These are phyloP conservation scores for Xylariales sp. DNA, from an alignment of 2,329 filamentous ascomycete species.

Conservation along the genomic window DNA sequence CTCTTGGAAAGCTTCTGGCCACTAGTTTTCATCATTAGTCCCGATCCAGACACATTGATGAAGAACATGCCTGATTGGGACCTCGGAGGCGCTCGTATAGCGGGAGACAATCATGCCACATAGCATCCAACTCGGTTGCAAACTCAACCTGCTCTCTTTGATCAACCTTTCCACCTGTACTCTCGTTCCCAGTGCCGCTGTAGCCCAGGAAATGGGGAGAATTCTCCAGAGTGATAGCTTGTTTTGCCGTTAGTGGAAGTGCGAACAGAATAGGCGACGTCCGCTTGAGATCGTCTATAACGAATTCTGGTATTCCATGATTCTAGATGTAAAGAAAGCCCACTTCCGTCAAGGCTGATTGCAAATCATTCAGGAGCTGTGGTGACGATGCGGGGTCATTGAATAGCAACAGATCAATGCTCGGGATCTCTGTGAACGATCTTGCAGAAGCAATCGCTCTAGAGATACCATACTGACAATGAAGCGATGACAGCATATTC, in stretches of 20 bases:
- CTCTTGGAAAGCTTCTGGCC: conserved; percentile 32
- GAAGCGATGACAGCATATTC: too few relatives aligned
- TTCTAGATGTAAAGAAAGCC: conserved; percentile 51
- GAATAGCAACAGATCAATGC: conserved; percentile 43
- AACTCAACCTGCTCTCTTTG: conserved; percentile 56
- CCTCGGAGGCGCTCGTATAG: conserved; percentile 40
- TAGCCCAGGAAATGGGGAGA: conserved; percentile 60
- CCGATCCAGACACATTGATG: background rate
- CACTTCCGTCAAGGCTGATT: conserved; percentile 41
- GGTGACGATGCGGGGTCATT: conserved; percentile 28
- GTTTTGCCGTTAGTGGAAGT: conserved; percentile 33
- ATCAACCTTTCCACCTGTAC: conserved; percentile 47
- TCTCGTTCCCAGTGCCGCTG: conserved; percentile 49
- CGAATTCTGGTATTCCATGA: conserved; percentile 36
- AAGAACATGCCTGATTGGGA: conserved; percentile 39
- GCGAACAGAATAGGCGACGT: conserved; percentile 40
- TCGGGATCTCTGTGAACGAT: conserved; percentile 38
- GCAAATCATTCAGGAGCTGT: conserved; percentile 36
- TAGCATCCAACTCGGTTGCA: conserved; percentile 46
- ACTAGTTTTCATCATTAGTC: conserved; percentile 24
- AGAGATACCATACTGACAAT: too few relatives aligned
- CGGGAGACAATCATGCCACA: conserved; percentile 27
- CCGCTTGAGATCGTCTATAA: conserved; percentile 32
- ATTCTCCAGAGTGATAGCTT: conserved; percentile 38
- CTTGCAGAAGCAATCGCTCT: too few relatives aligned